Percentiles rank a stretch among this genome's conserved stretches.
Evolutionary conservation across 768 basidiomycete genomes (phyloP).

Genomic region (Cyathus striatus): DNA sequence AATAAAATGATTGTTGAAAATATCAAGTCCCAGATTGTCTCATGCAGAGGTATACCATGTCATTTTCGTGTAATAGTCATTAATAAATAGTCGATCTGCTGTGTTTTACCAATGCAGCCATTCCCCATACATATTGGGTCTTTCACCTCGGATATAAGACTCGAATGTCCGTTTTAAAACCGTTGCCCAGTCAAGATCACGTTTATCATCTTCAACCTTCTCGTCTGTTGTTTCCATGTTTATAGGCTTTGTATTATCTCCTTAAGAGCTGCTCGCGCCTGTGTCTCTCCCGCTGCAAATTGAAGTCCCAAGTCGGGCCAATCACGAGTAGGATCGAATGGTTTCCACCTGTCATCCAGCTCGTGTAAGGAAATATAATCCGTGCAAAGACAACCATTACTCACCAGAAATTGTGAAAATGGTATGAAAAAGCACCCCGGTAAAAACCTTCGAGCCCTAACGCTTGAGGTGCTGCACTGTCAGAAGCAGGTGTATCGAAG

Average conservation of each 20-base stretch:
- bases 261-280: slow-evolving; percentile 43
- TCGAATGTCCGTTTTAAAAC: slow-evolving; percentile 96
- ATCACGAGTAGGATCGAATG: slow-evolving; percentile 90
- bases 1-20: too few relatives aligned
- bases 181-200: slow-evolving; percentile 88
- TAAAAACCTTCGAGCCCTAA: slow-evolving; percentile 96
- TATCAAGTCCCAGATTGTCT: too few relatives aligned
- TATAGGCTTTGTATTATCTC: neutral
- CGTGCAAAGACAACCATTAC: slow-evolving; percentile 13
- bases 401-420: slow-evolving; percentile 93
- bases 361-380: slow-evolving; percentile 4
- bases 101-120: slow-evolving; percentile 47
- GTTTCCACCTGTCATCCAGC: slow-evolving; percentile 72
- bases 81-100: neutral
- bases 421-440: slow-evolving; percentile 92
- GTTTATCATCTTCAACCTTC: slow-evolving; percentile 58
- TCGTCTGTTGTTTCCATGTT: slow-evolving; percentile 21
- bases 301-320: slow-evolving; percentile 89
- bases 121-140: slow-evolving; percentile 95
- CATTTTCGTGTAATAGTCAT: neutral
- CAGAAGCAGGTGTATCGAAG: slow-evolving; percentile 72
- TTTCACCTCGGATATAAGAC: slow-evolving; percentile 83
- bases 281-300: slow-evolving; percentile 72
- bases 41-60: neutral
- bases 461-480: slow-evolving; percentile 79